These are phyloP conservation scores for Penicillium samsonianum DNA, from an alignment of 495 filamentous ascomycete species.

Conservation along the genomic window DNA sequence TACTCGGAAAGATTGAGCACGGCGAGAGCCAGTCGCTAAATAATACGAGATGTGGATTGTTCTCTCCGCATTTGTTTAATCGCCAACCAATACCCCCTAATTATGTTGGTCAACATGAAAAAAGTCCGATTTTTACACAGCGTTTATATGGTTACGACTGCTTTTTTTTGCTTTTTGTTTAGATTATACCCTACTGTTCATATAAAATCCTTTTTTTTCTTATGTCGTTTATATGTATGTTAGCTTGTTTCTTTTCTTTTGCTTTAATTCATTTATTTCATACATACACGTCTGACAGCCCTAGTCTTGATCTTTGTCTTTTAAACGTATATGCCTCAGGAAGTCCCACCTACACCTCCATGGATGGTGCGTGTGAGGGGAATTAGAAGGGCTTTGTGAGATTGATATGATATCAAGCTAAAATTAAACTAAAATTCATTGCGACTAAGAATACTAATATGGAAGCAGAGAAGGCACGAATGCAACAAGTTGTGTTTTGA, in stretches of 20 bases:
- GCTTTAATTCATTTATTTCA: background rate
- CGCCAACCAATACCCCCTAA: slow-evolving; percentile 10
- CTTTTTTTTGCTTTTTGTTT: background rate
- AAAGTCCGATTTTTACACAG: slow-evolving; percentile 5
- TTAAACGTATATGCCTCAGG: too few species aligned
- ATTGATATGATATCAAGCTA: too few species aligned
- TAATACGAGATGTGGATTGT: background rate
- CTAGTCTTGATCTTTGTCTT: background rate
- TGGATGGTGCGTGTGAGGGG: too few species aligned
- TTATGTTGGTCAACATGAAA: background rate
- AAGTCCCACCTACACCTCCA: too few species aligned
- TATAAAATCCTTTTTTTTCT: background rate
- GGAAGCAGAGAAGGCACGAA: too few species aligned
- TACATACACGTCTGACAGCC: background rate
- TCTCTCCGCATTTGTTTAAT: background rate
- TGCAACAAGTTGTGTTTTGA: too few species aligned
- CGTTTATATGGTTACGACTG: background rate
- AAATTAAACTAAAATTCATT: too few species aligned
- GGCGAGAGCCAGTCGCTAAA: background rate
- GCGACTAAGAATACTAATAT: too few species aligned
- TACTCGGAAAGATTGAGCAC: slow-evolving; percentile 22
- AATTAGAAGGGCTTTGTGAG: too few species aligned
- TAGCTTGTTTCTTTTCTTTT: background rate
- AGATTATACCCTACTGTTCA: slow-evolving; percentile 4
- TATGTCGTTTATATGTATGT: background rate